Conservation (phyloP, 2,329 filamentous ascomycete species). For the Parastagonospora nodorum region DNA sequence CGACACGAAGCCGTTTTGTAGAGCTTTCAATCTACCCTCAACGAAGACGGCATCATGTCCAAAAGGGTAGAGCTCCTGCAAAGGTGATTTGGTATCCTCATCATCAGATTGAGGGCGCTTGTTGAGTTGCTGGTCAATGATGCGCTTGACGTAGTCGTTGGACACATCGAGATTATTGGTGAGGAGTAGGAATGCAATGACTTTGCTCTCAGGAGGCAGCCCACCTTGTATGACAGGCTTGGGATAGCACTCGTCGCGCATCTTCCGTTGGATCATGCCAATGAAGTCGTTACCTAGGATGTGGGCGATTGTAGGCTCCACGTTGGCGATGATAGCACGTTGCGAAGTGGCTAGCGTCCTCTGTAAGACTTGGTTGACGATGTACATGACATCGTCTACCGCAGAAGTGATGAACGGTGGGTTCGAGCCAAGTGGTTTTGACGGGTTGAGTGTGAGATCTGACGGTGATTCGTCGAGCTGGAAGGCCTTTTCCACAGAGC, state of each 20-base stretch:
- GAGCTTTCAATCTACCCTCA: constrained; percentile 66
- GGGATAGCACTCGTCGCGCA: constrained; percentile 95
- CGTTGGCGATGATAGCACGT: constrained; percentile 73
- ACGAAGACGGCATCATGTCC: constrained; percentile 75
- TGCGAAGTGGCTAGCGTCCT: constrained; percentile 87
- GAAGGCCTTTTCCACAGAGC: constrained; percentile 96
- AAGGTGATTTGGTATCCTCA: constrained; percentile 47
- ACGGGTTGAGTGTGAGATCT: constrained; percentile 77
- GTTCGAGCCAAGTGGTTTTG: constrained; percentile 73
- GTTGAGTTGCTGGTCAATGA: constrained; percentile 72
- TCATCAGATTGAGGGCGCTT: constrained; percentile 42
- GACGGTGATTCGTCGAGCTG: constrained; percentile 88
- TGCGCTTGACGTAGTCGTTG: constrained; percentile 87
- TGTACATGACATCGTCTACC: constrained; percentile 99
- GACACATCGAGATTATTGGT: constrained; percentile 96
- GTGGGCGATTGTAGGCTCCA: constrained; percentile 77
- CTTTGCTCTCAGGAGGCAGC: constrained; percentile 83
- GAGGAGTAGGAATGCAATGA: constrained; percentile 86
- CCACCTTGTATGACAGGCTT: constrained; percentile 77
- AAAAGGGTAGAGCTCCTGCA: constrained; percentile 74
- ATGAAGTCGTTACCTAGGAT: constrained; percentile 90
- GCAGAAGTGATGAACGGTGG: constrained; percentile 92
- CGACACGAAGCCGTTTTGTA: constrained; percentile 73
- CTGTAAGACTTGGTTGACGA: constrained; percentile 89
- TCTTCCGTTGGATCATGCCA: constrained; percentile 95